A percentile compares a stretch with the other conserved stretches of the same genome.
Evolutionary conservation across 2,329 filamentous ascomycete species (phyloP).

Genomic region (Dactylonectria macrodidyma): DNA sequence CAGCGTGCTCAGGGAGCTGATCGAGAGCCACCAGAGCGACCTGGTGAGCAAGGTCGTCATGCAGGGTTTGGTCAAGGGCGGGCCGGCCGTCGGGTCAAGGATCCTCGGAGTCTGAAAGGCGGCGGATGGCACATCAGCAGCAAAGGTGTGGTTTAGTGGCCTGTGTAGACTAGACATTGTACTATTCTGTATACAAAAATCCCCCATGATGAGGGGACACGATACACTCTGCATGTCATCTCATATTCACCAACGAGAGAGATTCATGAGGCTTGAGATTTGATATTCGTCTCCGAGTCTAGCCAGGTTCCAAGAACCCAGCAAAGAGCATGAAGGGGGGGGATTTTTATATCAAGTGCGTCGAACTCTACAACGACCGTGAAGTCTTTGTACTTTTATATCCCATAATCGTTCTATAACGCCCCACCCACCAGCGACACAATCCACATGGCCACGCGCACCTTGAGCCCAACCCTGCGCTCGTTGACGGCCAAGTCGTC

Average conservation of each 20-base stretch:
- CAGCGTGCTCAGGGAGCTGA: constrained; percentile 81
- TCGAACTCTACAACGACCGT: constrained; percentile 34
- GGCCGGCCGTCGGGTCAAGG: constrained; percentile 57
- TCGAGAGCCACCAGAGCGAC: constrained; percentile 81
- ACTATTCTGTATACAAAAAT: constrained; percentile 49
- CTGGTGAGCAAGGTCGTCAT: constrained; percentile 65
- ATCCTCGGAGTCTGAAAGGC: constrained; percentile 49
- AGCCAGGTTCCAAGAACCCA: neutral
- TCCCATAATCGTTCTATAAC: constrained; percentile 66
- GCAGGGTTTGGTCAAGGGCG: constrained; percentile 55
- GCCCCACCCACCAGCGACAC: constrained; percentile 89
- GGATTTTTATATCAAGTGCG: no score
- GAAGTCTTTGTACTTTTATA: constrained; percentile 1
- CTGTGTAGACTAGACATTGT: constrained; percentile 47
- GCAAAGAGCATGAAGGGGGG: neutral
- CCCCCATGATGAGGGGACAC: constrained; percentile 11
- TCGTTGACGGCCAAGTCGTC: constrained; percentile 88
- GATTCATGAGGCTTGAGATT: neutral
- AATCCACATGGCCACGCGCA: constrained; percentile 94
- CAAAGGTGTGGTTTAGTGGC: constrained; percentile 6
- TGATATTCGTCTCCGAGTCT: constrained; percentile 33
- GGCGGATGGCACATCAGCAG: neutral
- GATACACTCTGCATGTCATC: constrained; percentile 10
- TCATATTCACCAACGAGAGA: neutral
- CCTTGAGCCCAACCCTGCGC: constrained; percentile 86